Conservation (phyloP, 208 protist species). For the Leishmania gerbilli region DNA sequence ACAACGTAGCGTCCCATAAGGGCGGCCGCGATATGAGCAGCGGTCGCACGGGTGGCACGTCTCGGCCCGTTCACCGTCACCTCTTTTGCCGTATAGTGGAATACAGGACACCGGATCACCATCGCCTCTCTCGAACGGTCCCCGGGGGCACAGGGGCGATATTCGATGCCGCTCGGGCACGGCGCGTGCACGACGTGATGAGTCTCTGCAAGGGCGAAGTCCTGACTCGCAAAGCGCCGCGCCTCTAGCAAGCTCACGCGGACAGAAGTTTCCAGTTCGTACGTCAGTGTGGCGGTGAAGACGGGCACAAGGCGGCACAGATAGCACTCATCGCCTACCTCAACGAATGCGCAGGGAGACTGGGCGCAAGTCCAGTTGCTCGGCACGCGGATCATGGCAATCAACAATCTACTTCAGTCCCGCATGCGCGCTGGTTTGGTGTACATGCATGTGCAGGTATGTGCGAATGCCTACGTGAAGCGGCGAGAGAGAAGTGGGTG, state of each 20-base stretch:
- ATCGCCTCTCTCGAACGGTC: constrained; percentile 2
- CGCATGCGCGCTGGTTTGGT: neutral
- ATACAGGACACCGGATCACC: constrained; percentile 25
- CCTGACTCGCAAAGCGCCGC: constrained; percentile 43
- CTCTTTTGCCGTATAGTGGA: constrained; percentile 28
- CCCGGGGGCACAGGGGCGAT: constrained; percentile 1
- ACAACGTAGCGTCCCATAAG: constrained; percentile 59
- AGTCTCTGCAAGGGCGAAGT: constrained; percentile 45
- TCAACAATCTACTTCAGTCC: neutral
- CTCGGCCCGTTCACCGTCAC: constrained; percentile 25
- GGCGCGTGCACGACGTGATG: constrained; percentile 21
- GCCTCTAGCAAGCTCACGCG: constrained; percentile 22
- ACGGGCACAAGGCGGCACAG: constrained; percentile 38
- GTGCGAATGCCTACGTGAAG: neutral
- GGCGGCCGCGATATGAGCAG: constrained; percentile 41
- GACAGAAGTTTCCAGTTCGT: constrained; percentile 25
- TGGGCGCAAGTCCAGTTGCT: constrained; percentile 47
- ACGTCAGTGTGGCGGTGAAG: constrained; percentile 11
- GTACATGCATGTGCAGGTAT: neutral
- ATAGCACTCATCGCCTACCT: constrained; percentile 38
- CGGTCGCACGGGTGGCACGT: constrained; percentile 21
- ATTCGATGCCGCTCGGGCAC: constrained; percentile 5
- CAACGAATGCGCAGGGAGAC: constrained; percentile 43
- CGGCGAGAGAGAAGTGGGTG: neutral
- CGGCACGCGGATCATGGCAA: constrained; percentile 57